Percentiles rank a stretch among this genome's conserved stretches.
Conservation (phyloP, 805 yeast species). For the Ogataea pilisensis region DNA sequence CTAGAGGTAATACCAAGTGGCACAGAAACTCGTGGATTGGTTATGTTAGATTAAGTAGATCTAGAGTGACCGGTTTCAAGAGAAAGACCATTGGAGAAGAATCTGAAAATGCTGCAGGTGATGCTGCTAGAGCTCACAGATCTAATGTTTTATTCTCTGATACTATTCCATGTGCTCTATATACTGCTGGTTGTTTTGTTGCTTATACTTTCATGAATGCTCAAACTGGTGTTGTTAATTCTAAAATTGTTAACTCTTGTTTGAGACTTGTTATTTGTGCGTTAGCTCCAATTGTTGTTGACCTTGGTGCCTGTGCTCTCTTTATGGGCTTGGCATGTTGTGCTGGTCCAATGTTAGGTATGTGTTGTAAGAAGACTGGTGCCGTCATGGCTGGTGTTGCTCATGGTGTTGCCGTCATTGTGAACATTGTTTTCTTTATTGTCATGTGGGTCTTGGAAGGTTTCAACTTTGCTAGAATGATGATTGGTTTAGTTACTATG, state of each 20-base stretch:
- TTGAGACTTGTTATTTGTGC: conserved; percentile 75
- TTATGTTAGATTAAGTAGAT: conserved; percentile 70
- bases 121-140: conserved; percentile 79
- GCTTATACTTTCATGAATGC: conserved; percentile 82
- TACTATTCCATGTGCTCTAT: conserved; percentile 62
- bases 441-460: conserved; percentile 97
- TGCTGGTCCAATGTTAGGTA: conserved; percentile 91
- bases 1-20: conserved; percentile 69
- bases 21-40: conserved; percentile 77
- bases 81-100: conserved; percentile 68
- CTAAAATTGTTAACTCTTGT: conserved; percentile 58
- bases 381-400: conserved; percentile 94
- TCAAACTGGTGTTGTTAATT: conserved; percentile 70
- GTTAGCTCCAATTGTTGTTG: conserved; percentile 85
- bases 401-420: conserved; percentile 88
- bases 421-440: conserved; percentile 84
- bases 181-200: conserved; percentile 75
- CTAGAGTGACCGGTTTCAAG: conserved; percentile 89
- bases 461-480: conserved; percentile 80
- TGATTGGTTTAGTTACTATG: conserved; percentile 81
- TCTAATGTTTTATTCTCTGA: conserved; percentile 68
- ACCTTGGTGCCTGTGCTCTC: conserved; percentile 78
- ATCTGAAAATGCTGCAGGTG: conserved; percentile 82
- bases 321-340: conserved; percentile 88
- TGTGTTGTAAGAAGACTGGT: conserved; percentile 97